Conservation (phyloP, 1,284 basidiomycete genomes). For the Naganishia albida region DNA sequence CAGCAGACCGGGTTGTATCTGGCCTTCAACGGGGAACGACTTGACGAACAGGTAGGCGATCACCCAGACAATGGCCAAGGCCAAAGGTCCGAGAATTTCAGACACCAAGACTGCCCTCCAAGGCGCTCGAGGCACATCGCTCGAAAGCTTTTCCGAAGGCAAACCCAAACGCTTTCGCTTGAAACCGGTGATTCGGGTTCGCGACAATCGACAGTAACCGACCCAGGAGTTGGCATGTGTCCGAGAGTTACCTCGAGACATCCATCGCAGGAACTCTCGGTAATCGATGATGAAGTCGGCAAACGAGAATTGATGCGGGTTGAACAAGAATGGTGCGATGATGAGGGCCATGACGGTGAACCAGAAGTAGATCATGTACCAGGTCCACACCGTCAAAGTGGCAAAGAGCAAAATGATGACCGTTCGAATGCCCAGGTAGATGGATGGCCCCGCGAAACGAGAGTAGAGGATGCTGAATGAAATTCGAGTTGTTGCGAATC, state of each 20-base stretch:
- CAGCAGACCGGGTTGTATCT: constrained; percentile 69
- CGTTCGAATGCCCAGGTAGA: constrained; percentile 91
- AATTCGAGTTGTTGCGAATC: constrained; percentile 90
- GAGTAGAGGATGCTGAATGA: constrained; percentile 92
- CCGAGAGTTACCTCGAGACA: constrained; percentile 92
- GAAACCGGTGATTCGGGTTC: constrained; percentile 95
- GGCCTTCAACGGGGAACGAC: constrained; percentile 63
- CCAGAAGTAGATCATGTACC: constrained; percentile 95
- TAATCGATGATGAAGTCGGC: constrained; percentile 96
- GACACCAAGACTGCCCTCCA: constrained; percentile 86
- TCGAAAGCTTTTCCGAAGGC: constrained; percentile 89
- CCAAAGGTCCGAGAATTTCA: constrained; percentile 81
- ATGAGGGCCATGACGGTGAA: constrained; percentile 82
- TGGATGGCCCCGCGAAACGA: constrained; percentile 92
- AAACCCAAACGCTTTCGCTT: constrained; percentile 94
- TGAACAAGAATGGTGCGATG: constrained; percentile 91
- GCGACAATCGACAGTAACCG: constrained; percentile 89
- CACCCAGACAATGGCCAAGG: constrained; percentile 78
- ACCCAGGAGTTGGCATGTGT: constrained; percentile 98
- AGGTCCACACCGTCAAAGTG: constrained; percentile 83
- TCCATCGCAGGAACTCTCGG: constrained; percentile 93
- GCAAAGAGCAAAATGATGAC: constrained; percentile 87
- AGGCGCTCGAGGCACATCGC: constrained; percentile 83
- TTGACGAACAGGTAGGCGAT: constrained; percentile 77
- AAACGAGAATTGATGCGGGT: constrained; percentile 93